phyloP scores from a whole-genome alignment of 495 filamentous ascomycete species.

The Penicillium goetzii region DNA sequence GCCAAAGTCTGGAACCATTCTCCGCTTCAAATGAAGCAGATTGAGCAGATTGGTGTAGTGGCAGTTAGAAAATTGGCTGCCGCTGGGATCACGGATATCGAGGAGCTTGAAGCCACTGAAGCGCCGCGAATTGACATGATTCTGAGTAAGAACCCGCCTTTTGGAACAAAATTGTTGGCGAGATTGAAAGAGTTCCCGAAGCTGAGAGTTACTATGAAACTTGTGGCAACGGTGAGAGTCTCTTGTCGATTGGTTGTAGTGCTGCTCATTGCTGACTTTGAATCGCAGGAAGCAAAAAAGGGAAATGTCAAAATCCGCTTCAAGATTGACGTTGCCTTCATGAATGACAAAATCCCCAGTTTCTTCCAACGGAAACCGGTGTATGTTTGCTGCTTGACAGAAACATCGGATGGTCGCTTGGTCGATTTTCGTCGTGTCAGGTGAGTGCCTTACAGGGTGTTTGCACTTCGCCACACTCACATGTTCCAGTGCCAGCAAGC shows the following conservation, averaged over 20 bases:
- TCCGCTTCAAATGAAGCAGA: constrained; percentile 82
- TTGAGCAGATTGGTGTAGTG: constrained; percentile 79
- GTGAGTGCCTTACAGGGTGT: constrained; percentile 34
- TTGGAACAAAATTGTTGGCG: constrained; percentile 70
- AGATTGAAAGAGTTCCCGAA: constrained; percentile 74
- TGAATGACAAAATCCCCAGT: constrained; percentile 66
- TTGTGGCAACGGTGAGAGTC: constrained; percentile 51
- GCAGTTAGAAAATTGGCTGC: constrained; percentile 76
- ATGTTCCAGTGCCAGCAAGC: constrained; percentile 59
- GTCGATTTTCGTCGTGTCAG: constrained; percentile 77
- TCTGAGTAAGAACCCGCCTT: constrained; percentile 80
- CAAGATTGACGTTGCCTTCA: constrained; percentile 70
- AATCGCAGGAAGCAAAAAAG: constrained; percentile 41
- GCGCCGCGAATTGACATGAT: constrained; percentile 74
- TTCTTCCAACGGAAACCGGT: constrained; percentile 66
- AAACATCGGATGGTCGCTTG: constrained; percentile 73
- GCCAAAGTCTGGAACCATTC: constrained; percentile 88
- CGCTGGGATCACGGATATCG: constrained; percentile 70
- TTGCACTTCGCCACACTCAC: neutral
- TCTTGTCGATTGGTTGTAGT: neutral
- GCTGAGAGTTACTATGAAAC: constrained; percentile 61
- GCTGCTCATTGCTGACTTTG: constrained; percentile 22
- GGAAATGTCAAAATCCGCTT: constrained; percentile 60
- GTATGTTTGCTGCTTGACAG: constrained; percentile 73
- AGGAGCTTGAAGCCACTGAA: constrained; percentile 69